These are phyloP conservation scores for Cladosporium sp. DNA, from an alignment of 2,329 filamentous ascomycete species.

Conservation along the genomic window DNA sequence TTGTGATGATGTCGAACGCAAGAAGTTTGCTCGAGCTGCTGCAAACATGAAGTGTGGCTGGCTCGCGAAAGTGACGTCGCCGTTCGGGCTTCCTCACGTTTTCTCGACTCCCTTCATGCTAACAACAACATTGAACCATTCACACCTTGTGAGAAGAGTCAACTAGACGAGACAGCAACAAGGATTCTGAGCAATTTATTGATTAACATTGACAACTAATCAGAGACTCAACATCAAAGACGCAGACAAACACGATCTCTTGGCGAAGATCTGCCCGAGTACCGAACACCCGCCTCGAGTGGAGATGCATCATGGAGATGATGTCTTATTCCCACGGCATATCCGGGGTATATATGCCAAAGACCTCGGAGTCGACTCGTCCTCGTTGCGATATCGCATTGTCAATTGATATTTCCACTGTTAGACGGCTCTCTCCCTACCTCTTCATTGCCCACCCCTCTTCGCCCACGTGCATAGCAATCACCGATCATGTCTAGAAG, in stretches of 20 bases:
- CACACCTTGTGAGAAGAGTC: no score
- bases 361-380: not conserved
- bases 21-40: slow-evolving; percentile 7
- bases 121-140: no score
- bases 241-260: not conserved
- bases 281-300: slow-evolving; percentile 11
- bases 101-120: no score
- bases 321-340: slow-evolving; percentile 9
- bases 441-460: not conserved
- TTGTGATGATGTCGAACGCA: not conserved
- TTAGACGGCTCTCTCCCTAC: not conserved
- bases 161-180: no score
- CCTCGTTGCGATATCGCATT: not conserved
- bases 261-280: slow-evolving; percentile 9
- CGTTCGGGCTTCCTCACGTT: not conserved
- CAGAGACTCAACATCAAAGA: no score
- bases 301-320: slow-evolving; percentile 3
- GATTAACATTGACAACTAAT: no score
- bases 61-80: not conserved
- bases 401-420: not conserved
- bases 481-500: not conserved
- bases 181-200: no score
- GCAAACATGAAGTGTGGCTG: no score
- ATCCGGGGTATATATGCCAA: slow-evolving; percentile 3
- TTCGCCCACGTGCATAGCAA: not conserved